Percentiles rank a stretch among this genome's conserved stretches.
These are phyloP conservation scores for Blattamonas nauphoetae DNA, from an alignment of 78 protist genomes.

Conservation along the genomic window DNA sequence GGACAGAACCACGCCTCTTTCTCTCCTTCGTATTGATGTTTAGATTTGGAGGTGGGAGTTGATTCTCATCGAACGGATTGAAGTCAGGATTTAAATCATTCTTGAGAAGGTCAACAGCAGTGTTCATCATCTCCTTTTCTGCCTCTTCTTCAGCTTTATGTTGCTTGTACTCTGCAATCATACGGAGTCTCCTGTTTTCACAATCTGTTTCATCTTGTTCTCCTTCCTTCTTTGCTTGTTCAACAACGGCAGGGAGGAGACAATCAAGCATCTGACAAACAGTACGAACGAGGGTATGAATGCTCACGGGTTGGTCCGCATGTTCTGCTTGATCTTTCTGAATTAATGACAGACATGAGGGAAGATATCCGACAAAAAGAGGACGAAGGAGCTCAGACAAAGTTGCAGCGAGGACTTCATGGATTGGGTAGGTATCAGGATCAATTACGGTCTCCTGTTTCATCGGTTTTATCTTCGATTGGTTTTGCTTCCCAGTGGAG, in stretches of 20 bases:
- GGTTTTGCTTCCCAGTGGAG: background rate
- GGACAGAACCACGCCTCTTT: too few relatives aligned
- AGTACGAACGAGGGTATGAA: background rate
- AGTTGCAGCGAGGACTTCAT: background rate
- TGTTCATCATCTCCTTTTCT: too few relatives aligned
- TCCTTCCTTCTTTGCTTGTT: background rate
- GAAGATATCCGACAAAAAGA: background rate
- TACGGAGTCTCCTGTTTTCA: too few relatives aligned
- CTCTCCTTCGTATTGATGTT: too few relatives aligned
- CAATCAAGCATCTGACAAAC: background rate
- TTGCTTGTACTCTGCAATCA: too few relatives aligned
- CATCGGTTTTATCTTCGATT: too few relatives aligned
- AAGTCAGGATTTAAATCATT: too few relatives aligned
- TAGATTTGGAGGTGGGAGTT: too few relatives aligned
- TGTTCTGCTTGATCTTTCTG: background rate
- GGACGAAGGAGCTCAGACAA: background rate
- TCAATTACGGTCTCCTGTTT: too few relatives aligned
- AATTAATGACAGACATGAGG: background rate
- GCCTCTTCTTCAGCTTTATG: too few relatives aligned
- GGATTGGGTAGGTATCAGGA: background rate
- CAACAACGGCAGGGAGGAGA: background rate
- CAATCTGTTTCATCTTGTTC: background rate
- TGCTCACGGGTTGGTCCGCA: background rate
- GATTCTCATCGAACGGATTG: too few relatives aligned
- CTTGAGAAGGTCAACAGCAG: too few relatives aligned